phyloP scores from a whole-genome alignment of 176 grass and related monocot species.

The Secale cereale region DNA sequence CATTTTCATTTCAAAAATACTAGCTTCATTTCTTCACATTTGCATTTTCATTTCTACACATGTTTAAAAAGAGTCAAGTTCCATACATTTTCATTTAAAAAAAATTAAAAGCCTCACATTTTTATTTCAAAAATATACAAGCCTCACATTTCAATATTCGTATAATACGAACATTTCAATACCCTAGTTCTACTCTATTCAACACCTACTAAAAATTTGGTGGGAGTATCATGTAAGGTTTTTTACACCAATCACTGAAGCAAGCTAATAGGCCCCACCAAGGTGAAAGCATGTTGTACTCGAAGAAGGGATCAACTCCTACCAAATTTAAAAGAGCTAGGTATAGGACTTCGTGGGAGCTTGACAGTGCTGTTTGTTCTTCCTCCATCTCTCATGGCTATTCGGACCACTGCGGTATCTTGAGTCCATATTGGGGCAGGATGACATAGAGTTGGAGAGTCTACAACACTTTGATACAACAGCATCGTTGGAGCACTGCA shows the following conservation, averaged over 20 bases:
- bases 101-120: no score
- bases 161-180: no score
- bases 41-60: no score
- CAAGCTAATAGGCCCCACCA: not conserved
- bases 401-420: fast-evolving
- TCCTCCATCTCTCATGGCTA: not conserved
- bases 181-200: no score
- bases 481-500: not conserved
- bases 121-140: no score
- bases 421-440: not conserved
- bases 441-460: not conserved
- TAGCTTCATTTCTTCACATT: no score
- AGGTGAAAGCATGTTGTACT: not conserved
- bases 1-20: no score
- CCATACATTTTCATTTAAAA: no score
- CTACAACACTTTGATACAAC: not conserved
- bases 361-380: not conserved
- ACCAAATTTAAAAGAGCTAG: not conserved
- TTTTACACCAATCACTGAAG: not conserved
- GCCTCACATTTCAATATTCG: no score
- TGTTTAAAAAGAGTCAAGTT: no score
- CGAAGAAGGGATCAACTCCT: not conserved
- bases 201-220: no score
- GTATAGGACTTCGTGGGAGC: fast-evolving
- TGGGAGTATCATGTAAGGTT: not conserved